Percentiles rank a stretch among this genome's conserved stretches.
Evolutionary conservation across 139 green algal species (phyloP).

Genomic region (Nannochloris sp.): DNA sequence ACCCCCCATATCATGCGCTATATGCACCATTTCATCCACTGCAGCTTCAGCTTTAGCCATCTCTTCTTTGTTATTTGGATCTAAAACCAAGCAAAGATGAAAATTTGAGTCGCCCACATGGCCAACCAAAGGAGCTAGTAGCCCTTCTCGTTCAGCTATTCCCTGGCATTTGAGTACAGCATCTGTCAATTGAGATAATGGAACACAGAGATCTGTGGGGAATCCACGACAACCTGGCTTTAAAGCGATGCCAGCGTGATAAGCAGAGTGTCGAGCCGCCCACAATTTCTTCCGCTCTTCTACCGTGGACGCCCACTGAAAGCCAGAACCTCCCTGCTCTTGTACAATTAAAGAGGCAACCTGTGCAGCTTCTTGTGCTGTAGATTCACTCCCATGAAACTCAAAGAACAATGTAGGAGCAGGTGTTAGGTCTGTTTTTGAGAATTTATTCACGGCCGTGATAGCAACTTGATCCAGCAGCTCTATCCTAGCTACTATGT

Average conservation of each 20-base stretch:
- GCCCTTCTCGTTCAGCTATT: slow-evolving; percentile 1
- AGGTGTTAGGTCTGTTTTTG: no score
- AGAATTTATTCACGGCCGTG: no score
- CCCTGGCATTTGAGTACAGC: slow-evolving; percentile 28
- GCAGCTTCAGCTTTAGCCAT: slow-evolving; percentile 29
- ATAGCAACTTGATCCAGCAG: slow-evolving; percentile 46
- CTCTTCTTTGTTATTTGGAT: slow-evolving; percentile 32
- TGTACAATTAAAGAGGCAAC: no score
- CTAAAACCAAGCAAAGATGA: slow-evolving; percentile 47
- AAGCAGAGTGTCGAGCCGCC: no score
- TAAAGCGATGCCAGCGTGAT: no score
- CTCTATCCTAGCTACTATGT: slow-evolving; percentile 59
- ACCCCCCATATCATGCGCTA: slow-evolving; percentile 35
- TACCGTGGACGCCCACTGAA: no score
- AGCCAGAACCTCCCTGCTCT: no score
- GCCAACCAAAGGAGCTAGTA: slow-evolving; percentile 51
- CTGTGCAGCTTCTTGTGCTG: no score
- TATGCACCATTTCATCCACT: slow-evolving; percentile 30
- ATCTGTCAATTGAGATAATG: slow-evolving; percentile 38
- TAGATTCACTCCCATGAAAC: no score
- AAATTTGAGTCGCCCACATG: slow-evolving; percentile 57
- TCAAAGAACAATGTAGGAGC: no score
- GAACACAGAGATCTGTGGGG: slow-evolving; percentile 63
- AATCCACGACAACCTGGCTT: no score
- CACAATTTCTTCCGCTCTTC: no score